Percentiles rank a stretch among this genome's conserved stretches.
Evolutionary conservation across 2,329 filamentous ascomycete genomes (phyloP).

Genomic region (Xylariaceae sp.): DNA sequence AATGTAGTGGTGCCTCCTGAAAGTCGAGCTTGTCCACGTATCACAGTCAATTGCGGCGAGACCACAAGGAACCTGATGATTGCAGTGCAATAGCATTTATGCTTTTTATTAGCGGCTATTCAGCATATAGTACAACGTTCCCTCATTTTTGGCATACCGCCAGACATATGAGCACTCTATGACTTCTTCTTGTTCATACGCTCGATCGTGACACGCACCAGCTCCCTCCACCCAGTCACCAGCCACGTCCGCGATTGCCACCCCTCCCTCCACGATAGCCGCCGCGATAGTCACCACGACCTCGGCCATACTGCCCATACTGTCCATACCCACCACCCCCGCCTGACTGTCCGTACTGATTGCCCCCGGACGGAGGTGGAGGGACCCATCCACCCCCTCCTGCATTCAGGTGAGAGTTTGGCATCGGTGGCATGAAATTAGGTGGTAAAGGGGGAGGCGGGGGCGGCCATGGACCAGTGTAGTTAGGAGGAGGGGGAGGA

Average conservation of each 20-base stretch:
- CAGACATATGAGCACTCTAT: too few relatives aligned
- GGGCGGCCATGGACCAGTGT: constrained; percentile 22
- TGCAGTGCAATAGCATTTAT: too few relatives aligned
- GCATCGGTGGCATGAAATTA: constrained; percentile 20
- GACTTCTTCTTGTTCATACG: too few relatives aligned
- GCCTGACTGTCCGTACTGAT: constrained; percentile 5
- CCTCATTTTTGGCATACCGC: too few relatives aligned
- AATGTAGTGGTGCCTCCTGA: too few relatives aligned
- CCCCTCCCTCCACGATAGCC: constrained; percentile 16
- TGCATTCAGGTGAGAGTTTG: constrained; percentile 21
- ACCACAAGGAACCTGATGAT: too few relatives aligned
- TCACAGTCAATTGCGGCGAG: too few relatives aligned
- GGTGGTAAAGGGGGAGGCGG: constrained; percentile 21
- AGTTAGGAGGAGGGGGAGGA: constrained; percentile 23
- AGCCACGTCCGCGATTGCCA: constrained; percentile 22
- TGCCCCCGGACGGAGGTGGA: constrained; percentile 21
- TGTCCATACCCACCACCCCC: constrained; percentile 24
- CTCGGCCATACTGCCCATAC: constrained; percentile 27
- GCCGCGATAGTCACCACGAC: constrained; percentile 26
- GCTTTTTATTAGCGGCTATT: too few relatives aligned
- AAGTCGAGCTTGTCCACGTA: too few relatives aligned
- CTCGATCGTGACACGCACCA: too few relatives aligned
- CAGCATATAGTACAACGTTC: too few relatives aligned
- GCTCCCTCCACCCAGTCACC: constrained; percentile 13
- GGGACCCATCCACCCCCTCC: constrained; percentile 16